Conservation (phyloP, 352 stramenopile species). For the Globisporangium okanoganense region DNA sequence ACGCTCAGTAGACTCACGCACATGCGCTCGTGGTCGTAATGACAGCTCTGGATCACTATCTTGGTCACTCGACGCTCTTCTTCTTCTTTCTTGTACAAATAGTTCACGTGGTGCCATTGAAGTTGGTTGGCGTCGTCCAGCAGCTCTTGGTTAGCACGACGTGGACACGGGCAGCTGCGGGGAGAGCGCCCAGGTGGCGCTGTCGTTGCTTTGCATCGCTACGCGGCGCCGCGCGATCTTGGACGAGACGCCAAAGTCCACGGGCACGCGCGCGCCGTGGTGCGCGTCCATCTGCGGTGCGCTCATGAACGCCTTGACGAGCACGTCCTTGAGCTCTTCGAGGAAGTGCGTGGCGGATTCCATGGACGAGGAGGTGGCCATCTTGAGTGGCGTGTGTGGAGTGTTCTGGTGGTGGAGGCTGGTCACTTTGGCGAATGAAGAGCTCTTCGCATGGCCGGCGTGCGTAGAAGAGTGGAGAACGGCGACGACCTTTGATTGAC, state of each 20-base stretch:
- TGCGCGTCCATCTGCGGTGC: conserved; percentile 68
- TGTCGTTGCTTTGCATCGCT: conserved; percentile 1
- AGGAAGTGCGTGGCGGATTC: conserved; percentile 28
- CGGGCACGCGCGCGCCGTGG: conserved; percentile 51
- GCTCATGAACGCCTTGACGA: conserved; percentile 76
- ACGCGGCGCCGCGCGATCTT: conserved; percentile 7
- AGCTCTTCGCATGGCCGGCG: not conserved
- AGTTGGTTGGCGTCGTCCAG: not conserved
- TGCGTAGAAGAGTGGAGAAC: conserved; percentile 3
- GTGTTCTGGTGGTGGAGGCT: conserved; percentile 12
- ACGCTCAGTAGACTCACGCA: not conserved
- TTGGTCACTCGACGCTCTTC: not conserved
- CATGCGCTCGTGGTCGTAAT: not conserved
- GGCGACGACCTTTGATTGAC: conserved; percentile 1
- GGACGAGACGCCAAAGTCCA: conserved; percentile 28
- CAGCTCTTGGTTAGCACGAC: not conserved
- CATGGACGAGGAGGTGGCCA: conserved; percentile 7
- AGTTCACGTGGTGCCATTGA: not conserved
- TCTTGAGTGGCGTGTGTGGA: not conserved
- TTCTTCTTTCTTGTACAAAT: not conserved
- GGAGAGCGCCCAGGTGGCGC: conserved; percentile 1
- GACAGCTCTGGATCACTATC: not conserved
- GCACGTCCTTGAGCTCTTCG: conserved; percentile 46
- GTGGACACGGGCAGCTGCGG: conserved; percentile 8
- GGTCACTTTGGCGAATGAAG: conserved; percentile 6